A percentile compares a stretch with the other conserved stretches of the same genome.
Evolutionary conservation across 768 basidiomycete species (phyloP).

Genomic region (Hysterangium stoloniferum): DNA sequence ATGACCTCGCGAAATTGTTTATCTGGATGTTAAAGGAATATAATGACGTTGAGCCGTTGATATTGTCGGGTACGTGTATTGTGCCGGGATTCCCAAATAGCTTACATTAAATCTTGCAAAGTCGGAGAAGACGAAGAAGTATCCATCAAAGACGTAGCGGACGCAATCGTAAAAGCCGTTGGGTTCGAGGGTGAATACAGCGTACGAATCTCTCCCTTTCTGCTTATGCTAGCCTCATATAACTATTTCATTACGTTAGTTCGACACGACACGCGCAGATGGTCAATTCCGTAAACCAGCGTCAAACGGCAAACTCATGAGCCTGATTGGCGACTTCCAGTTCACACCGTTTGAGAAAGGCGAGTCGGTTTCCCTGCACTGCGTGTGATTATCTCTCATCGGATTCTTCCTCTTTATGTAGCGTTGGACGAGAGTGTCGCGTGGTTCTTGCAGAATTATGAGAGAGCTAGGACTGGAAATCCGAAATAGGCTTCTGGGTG

Average conservation of each 20-base stretch:
- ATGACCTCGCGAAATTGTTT: constrained; percentile 90
- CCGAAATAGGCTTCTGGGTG: too few species aligned
- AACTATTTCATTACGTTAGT: constrained; percentile 37
- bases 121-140: constrained; percentile 94
- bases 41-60: constrained; percentile 86
- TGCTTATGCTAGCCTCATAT: neutral
- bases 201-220: constrained; percentile 32
- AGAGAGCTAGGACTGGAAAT: constrained; percentile 58
- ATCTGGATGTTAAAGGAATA: constrained; percentile 91
- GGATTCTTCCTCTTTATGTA: constrained; percentile 20
- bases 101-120: constrained; percentile 20
- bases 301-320: constrained; percentile 79
- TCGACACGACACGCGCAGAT: constrained; percentile 78
- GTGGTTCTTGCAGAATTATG: constrained; percentile 84
- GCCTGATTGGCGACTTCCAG: constrained; percentile 67
- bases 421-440: constrained; percentile 72
- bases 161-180: constrained; percentile 82
- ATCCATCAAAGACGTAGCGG: constrained; percentile 83
- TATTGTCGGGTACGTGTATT: constrained; percentile 61
- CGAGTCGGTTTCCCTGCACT: constrained; percentile 25
- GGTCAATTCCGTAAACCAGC: constrained; percentile 97
- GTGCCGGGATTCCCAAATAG: neutral
- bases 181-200: constrained; percentile 70
- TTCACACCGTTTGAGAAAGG: constrained; percentile 90
- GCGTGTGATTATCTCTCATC: neutral